phyloP scores from a whole-genome alignment of 108 stramenopile genomes.

The Mediolabrus comicus region DNA sequence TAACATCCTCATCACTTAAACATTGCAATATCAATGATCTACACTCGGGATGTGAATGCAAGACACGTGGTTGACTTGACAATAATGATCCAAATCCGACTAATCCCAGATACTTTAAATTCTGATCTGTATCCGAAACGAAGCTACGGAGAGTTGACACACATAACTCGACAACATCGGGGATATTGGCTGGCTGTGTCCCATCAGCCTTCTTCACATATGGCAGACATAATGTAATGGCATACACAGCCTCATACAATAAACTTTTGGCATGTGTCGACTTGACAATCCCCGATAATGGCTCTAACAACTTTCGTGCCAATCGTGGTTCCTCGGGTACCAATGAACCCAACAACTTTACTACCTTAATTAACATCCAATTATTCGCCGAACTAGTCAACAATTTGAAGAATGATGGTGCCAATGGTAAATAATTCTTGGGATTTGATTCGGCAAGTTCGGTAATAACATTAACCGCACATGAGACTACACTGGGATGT shows the following conservation, averaged over 20 bases:
- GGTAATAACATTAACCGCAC: conserved; percentile 99
- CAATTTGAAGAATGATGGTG: conserved; percentile 96
- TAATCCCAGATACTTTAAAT: conserved; percentile 97
- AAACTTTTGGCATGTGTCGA: conserved; percentile 95
- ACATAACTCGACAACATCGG: conserved; percentile 89
- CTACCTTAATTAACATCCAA: conserved; percentile 99
- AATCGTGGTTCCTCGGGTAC: conserved; percentile 97
- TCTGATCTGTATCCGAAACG: conserved; percentile 96
- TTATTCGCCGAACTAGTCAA: conserved; percentile 95
- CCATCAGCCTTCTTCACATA: conserved; percentile 93
- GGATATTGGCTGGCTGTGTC: conserved; percentile 83
- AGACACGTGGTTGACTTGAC: conserved; percentile 87
- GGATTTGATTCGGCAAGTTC: conserved; percentile 97
- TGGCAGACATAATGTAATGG: conserved; percentile 93
- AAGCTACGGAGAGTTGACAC: conserved; percentile 88
- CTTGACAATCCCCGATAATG: conserved; percentile 91
- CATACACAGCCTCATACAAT: conserved; percentile 94
- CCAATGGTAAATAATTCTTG: conserved; percentile 95
- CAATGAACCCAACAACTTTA: conserved; percentile 94
- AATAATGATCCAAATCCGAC: conserved; percentile 94
- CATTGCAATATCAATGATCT: conserved; percentile 91
- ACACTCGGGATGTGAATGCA: conserved; percentile 78
- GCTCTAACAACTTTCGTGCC: conserved; percentile 97
- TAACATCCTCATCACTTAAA: conserved; percentile 96
- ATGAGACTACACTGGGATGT: conserved; percentile 91